Evolutionary conservation across 257 asterid species (phyloP).

Genomic region (Ilex aquifolium): DNA sequence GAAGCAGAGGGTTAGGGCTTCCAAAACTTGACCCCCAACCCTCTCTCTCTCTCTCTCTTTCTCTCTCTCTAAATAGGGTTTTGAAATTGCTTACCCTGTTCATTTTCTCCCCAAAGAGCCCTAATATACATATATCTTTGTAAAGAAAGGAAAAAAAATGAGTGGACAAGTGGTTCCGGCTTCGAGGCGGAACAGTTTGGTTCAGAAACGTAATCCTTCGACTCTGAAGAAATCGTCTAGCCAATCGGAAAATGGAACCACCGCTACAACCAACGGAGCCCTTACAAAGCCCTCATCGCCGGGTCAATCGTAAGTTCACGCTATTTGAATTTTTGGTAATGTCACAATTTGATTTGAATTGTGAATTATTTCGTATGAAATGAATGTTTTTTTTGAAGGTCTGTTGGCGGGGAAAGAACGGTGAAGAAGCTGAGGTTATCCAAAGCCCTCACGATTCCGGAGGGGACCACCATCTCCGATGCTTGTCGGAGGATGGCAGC

Average conservation of each 20-base stretch:
- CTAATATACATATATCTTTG: no score
- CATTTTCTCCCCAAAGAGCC: no score
- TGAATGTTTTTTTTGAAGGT: constrained; percentile 19
- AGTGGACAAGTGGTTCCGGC: constrained; percentile 14
- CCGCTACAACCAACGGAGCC: constrained; percentile 6
- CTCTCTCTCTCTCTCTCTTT: no score
- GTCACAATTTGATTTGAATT: constrained; percentile 3
- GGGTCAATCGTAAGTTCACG: constrained; percentile 7
- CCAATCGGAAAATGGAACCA: constrained; percentile 15
- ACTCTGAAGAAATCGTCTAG: constrained; percentile 6
- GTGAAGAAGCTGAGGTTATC: constrained; percentile 90
- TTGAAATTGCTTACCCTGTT: no score
- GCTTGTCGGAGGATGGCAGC: constrained; percentile 96
- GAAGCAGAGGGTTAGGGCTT: no score
- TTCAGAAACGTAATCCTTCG: constrained; percentile 11
- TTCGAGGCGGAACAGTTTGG: constrained; percentile 16
- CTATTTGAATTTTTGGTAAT: not conserved
- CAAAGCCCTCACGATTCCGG: constrained; percentile 92
- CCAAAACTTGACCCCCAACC: no score
- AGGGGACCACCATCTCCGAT: constrained; percentile 85
- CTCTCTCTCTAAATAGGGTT: no score
- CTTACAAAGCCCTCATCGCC: constrained; percentile 18
- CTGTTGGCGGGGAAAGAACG: constrained; percentile 77
- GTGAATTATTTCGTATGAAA: not conserved
- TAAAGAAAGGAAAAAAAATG: constrained; percentile 2